Base-by-base conservation (phyloP, 75 land plant genomes). In the Picea sitchensis region DNA sequence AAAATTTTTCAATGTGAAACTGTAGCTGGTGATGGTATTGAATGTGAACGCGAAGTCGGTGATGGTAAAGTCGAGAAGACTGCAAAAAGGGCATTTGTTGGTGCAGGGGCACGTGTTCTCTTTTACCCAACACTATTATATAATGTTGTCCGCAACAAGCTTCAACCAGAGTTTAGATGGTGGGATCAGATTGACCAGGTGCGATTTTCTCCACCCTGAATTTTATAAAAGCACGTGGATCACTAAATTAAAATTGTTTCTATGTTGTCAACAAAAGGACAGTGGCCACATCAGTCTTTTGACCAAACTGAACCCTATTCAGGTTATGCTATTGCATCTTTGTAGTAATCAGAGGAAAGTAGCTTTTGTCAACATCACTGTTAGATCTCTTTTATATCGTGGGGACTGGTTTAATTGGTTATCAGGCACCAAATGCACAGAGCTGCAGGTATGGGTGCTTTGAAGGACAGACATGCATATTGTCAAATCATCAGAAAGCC, bases 121-220 rank as follows among this genome's bases (percentile, higher is more conserved):
- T 90, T 90, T 75, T 90, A 90, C 61, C 91, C 91, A 34, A 90
- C 91, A 32, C 83, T 90, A 20, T 71, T 90, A 36, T 90, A 90
- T 76, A 90, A 90, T 62, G 85, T 90, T 73, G 84, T 90, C 59
- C 81, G 91, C 12, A 90, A 88, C 80, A 90, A 88, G 80, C 80
- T 90, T 23, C 82, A 88, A 75, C 61, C 91, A 9, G 91, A 90
- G 87, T 90, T 90, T 77, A 80, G 85, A 32, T 90, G 91, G 91
- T 90, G 91, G 91, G 91, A 90, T 86, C 80, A 85, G 63, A 83
- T 90, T 59, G 90, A 85, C 75, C 82, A 88, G 85, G 82, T 90
- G 44, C 44, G 36, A 41, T 5, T 7, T 44, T 71, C 41, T 69
- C n/a, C 12, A 51, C 21, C 56, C 13, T 71, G 12, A 20, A 20